Base-by-base conservation (phyloP, 192 early-diverging fungal genomes). In the Backusella tuberculispora region DNA sequence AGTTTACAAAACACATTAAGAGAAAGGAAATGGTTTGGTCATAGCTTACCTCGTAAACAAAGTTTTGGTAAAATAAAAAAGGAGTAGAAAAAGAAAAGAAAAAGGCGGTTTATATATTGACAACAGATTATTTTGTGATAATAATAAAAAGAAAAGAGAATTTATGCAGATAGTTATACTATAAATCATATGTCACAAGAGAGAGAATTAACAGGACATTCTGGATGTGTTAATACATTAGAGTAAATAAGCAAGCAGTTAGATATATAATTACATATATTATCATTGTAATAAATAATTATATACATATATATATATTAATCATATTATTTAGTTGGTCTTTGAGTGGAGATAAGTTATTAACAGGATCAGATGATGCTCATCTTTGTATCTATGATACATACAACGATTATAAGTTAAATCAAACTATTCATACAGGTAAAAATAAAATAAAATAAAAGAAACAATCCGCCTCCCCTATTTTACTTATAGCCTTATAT, bases 361-460 rank as follows among this genome's bases (percentile, higher is more conserved):
- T 88, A 45, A 85, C 86, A 21, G 88, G 91, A 0, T 91, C 90
- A 15, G 91, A 90, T 65, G 90, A 90, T 72, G 79, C 83, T 38
- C 84, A 80, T 7, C 78, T 88, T 40, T 85, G 88, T 56, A 78
- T 89, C 40, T 90, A 86, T 85, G 70, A 77, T n/a, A 81, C 83
- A 5, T 80, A 80, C 14, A 79, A 80, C 6, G 80, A 87, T 19
- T 83, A 80, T 26, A 72, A 74, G 3, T 76, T 83, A 15, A 77
- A 83, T 4, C 73, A 76, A 37, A 79, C 42, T 2, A 81, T 81
- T 21, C 43, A 72, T 19, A 81, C 80, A 43, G 80, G 80, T 81
- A 75, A 19, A 19, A 24, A 44, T 0, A 17, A 60, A 24, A 14
- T 12, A 24, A 66, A n/a, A 47, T 24, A 10, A 5, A 14, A 44